phyloP scores from a whole-genome alignment of 176 grass and related monocot genomes.

The Triticum monococcum region DNA sequence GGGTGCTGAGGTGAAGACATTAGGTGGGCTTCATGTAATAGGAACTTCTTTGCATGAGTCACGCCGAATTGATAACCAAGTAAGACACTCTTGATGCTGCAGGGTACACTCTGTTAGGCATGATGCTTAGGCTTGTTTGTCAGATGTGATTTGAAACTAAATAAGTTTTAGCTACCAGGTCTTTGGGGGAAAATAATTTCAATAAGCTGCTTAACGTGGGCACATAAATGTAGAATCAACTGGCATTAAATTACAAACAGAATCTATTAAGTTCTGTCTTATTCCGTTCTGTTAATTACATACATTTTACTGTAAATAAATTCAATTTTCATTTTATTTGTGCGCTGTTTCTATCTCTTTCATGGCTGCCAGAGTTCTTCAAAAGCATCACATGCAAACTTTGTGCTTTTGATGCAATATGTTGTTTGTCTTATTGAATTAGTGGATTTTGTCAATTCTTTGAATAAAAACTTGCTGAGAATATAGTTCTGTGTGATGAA shows the following conservation, averaged over 20 bases:
- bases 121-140: constrained; percentile 14
- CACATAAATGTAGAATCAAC: constrained; percentile 8
- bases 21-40: constrained; percentile 97
- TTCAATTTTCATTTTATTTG: background rate
- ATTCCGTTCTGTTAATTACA: constrained; percentile 16
- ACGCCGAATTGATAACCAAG: constrained; percentile 95
- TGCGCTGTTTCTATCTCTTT: constrained; percentile 12
- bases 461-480: background rate
- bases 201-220: background rate
- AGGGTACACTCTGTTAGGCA: background rate
- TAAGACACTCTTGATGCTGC: constrained; percentile 43
- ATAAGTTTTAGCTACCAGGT: background rate
- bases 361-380: background rate
- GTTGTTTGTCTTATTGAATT: background rate
- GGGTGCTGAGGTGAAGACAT: constrained; percentile 79
- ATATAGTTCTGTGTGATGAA: constrained; percentile 4
- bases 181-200: background rate
- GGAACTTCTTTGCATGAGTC: constrained; percentile 97
- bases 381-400: background rate
- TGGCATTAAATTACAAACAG: constrained; percentile 11
- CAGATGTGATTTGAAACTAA: background rate
- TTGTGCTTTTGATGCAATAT: background rate
- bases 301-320: background rate
- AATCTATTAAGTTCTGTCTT: background rate
- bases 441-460: background rate